These are phyloP conservation scores for Glycyrrhiza uralensis DNA, from an alignment of 306 rosid genomes.

Conservation along the genomic window DNA sequence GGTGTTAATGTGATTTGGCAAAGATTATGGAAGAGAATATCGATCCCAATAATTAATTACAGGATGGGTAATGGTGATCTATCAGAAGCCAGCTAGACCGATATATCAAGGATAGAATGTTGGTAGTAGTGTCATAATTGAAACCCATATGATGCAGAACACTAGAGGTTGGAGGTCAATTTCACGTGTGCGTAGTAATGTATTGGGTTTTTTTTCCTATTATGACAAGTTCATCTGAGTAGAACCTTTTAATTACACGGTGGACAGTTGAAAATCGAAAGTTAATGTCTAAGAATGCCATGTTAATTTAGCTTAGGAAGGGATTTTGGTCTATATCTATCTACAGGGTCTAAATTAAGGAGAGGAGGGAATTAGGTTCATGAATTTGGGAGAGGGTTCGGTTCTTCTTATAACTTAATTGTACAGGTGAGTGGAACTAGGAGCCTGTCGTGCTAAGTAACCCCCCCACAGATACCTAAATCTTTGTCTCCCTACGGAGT, in stretches of 20 bases:
- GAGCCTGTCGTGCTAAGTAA: slow-evolving; percentile 17
- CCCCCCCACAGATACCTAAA: slow-evolving; percentile 43
- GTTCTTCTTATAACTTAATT: not conserved
- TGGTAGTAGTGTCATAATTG: no score
- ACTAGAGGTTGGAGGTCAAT: no score
- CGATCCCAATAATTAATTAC: no score
- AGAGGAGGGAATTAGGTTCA: not conserved
- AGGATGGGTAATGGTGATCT: no score
- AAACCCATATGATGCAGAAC: no score
- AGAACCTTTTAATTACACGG: not conserved
- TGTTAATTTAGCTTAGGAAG: not conserved
- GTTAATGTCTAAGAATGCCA: not conserved
- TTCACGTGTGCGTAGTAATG: no score
- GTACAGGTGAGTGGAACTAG: not conserved
- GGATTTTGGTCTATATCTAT: not conserved
- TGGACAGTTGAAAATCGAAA: not conserved
- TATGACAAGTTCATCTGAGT: not conserved
- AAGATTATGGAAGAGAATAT: no score
- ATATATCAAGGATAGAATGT: no score
- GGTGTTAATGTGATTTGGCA: no score
- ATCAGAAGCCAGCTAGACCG: no score
- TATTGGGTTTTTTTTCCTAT: not conserved
- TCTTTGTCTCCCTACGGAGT: slow-evolving; percentile 48
- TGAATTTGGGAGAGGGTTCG: slow-evolving; percentile 7
- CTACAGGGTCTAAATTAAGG: not conserved